phyloP scores from a whole-genome alignment of 441 rosid genomes.

The Populus hybrid region DNA sequence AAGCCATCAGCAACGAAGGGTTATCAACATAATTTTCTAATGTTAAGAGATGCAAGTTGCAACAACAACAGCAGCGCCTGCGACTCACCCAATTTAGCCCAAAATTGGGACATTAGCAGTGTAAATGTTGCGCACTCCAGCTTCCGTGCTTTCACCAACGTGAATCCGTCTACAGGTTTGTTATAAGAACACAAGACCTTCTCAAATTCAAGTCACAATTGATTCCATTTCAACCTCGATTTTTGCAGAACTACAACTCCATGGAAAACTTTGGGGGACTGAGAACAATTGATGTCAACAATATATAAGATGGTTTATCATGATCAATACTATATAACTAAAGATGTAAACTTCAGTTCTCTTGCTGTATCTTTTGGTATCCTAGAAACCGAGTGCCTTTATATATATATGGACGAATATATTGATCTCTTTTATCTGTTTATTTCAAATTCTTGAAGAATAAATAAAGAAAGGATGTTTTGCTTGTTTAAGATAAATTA shows the following conservation, averaged over 20 bases:
- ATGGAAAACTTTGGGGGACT: slow-evolving; percentile 31
- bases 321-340: background rate
- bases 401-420: background rate
- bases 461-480: too few relatives aligned
- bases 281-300: slow-evolving; percentile 10
- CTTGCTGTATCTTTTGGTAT: slow-evolving; percentile 9
- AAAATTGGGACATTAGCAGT: slow-evolving; percentile 40
- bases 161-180: slow-evolving; percentile 40
- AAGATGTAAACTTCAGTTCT: slow-evolving; percentile 20
- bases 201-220: slow-evolving; percentile 2
- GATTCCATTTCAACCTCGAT: slow-evolving; percentile 12
- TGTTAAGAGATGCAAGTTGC: slow-evolving; percentile 30
- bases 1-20: slow-evolving; percentile 27
- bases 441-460: background rate
- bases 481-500: too few relatives aligned
- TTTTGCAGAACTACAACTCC: slow-evolving; percentile 42
- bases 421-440: background rate
- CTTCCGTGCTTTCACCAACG: slow-evolving; percentile 36
- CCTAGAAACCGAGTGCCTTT: background rate
- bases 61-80: slow-evolving; percentile 13
- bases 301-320: background rate
- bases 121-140: slow-evolving; percentile 33
- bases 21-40: slow-evolving; percentile 34
- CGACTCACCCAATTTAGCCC: slow-evolving; percentile 35
- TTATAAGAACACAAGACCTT: background rate